Base-by-base conservation (phyloP, 441 rosid genomes). In the Adansonia gregorii region DNA sequence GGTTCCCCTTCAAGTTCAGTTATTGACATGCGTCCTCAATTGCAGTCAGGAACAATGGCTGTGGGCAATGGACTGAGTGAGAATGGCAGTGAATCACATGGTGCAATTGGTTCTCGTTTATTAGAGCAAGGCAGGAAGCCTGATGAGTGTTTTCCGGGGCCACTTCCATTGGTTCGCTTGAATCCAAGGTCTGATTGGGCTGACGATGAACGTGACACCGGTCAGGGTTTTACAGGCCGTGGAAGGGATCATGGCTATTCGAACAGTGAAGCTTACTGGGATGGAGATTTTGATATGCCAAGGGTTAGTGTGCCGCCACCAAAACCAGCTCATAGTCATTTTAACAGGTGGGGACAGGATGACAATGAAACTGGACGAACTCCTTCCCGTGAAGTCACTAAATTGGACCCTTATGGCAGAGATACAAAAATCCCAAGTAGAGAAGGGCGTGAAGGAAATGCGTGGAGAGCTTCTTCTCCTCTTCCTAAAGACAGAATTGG, bases 141-240 rank as follows among this genome's bases (percentile, higher is more conserved):
- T 77, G 93, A 92, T 7, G 90, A 88, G n/a, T 87, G 76, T 80
- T 85, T 89, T 79, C 80, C 88, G 3, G 96, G 90, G 59, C 96
- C 95, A 45, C 78, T 95, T 60, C 95, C 97, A 0, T 80, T 92
- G 76, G 92, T 94, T 83, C 88, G 87, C 65, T 81, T 94, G 91
- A 84, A 88, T 46, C 97, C 97, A 35, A 88, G 99, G 72, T 95
- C 97, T 79, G 99, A 95, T 82, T 95, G 99, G 98, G 97, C 95
- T 72, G 99, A 95, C 86, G 99, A 95, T 85, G 99, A 95, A 83
- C 98, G 97, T 79, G 99, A 95, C 76, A 94, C 97, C 17, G 85
- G 98, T 80, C 90, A 83, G 79, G 88, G 41, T 35, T 35, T 92
- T 79, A 77, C 81, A 52, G 91, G 89, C 60, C 80, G 88, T 46